These are phyloP conservation scores for Cladosporium sp. DNA, from an alignment of 2,329 filamentous ascomycete species.

Conservation along the genomic window DNA sequence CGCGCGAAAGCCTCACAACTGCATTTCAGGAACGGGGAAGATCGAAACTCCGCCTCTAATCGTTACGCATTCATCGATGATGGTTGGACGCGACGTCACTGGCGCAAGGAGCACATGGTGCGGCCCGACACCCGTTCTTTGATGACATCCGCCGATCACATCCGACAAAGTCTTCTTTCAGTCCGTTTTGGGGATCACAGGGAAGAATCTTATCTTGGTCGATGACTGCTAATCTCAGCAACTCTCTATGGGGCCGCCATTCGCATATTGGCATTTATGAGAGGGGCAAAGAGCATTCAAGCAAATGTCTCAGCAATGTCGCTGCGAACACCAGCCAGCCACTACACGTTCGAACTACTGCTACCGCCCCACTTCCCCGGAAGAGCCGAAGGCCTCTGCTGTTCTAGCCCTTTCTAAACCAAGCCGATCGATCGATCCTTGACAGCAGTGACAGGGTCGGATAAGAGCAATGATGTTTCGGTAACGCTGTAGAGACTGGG, in stretches of 20 bases:
- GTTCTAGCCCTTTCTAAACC: neutral
- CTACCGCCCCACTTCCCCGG: neutral
- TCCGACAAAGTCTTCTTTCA: no score
- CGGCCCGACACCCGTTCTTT: neutral
- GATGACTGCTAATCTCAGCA: no score
- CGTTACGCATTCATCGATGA: slow-evolving; percentile 2
- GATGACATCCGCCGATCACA: neutral
- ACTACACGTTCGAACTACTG: neutral
- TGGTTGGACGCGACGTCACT: neutral
- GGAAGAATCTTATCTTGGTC: no score
- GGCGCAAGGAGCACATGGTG: neutral
- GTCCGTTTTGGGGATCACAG: no score
- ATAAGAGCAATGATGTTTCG: no score
- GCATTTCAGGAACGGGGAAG: neutral
- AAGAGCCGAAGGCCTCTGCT: neutral
- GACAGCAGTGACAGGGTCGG: neutral
- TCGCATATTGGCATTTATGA: no score
- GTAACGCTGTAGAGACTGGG: no score
- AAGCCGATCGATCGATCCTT: slow-evolving; percentile 1
- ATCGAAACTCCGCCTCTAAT: neutral
- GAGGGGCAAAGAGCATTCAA: no score
- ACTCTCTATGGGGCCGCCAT: no score
- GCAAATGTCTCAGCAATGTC: no score
- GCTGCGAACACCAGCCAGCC: neutral
- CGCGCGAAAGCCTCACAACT: neutral